phyloP scores from a whole-genome alignment of 208 protist genomes.

The Kentomonas sorsogonicus region DNA sequence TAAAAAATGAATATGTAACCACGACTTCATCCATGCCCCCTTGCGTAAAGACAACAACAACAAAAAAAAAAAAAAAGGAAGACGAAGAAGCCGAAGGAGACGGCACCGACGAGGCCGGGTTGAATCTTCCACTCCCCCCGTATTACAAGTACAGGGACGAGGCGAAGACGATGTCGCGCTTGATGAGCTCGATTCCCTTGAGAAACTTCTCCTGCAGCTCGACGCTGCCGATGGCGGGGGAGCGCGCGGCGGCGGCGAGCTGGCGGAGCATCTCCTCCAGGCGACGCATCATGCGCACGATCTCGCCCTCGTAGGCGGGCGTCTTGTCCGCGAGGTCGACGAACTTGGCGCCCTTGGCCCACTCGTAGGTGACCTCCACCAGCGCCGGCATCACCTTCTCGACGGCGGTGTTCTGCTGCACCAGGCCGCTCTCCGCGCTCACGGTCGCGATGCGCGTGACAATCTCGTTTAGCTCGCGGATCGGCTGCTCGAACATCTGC shows the following conservation, averaged over 20 bases:
- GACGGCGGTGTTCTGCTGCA: constrained; percentile 90
- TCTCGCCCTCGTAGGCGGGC: constrained; percentile 97
- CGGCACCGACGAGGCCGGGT: too few species aligned
- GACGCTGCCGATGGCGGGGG: constrained; percentile 96
- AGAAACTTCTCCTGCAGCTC: constrained; percentile 98
- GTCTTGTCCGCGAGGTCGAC: constrained; percentile 96
- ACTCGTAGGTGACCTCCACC: constrained; percentile 96
- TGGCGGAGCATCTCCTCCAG: constrained; percentile 99
- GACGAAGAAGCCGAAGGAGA: too few species aligned
- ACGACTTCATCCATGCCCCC: background rate
- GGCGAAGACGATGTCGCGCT: constrained; percentile 99
- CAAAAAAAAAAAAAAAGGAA: constrained; percentile 12
- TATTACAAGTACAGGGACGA: constrained; percentile 95
- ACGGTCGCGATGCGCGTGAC: constrained; percentile 91
- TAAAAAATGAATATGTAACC: background rate
- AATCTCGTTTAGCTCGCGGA: constrained; percentile 88
- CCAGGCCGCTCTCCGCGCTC: constrained; percentile 88
- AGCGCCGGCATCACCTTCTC: constrained; percentile 93
- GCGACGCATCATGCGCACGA: constrained; percentile 97
- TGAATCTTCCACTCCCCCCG: too few species aligned
- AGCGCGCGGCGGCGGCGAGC: constrained; percentile 95
- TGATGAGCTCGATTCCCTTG: constrained; percentile 94
- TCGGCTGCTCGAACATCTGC: constrained; percentile 82
- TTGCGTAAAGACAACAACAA: constrained; percentile 9
- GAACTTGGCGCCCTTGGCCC: constrained; percentile 97